Base-by-base conservation (phyloP, 441 rosid genomes). In the Corymbia calophylla region DNA sequence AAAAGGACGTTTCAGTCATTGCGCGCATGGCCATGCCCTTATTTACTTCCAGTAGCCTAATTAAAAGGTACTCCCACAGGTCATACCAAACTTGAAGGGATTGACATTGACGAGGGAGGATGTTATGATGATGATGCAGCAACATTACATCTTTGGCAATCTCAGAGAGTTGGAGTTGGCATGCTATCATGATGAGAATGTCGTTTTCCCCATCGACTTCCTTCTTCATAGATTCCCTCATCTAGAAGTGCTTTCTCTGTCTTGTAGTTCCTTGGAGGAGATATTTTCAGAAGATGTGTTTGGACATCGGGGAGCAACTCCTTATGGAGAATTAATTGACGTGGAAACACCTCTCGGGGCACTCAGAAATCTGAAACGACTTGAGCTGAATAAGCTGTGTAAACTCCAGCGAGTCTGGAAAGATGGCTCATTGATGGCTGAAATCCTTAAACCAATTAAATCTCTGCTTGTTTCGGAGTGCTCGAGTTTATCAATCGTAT, bases 391-490 rank as follows among this genome's bases (percentile, higher is more conserved):
- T 9, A 27, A 58, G n/a, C 15, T 58, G 27, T 58, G 64, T 27
- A 58, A 58, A 0, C n/a, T 25, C 0, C 25, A n/a, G 15, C n/a
- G 1, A 58, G n/a, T 58, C 5, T 58, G 64, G 64, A 58, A 58
- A 58, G 64, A 27, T 58, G 64, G 64, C n/a, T 58, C 64, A n/a
- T 58, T 58, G 3, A 58, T 58, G n/a, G 64, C 5, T 58, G 1
- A 58, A 58, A 58, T 58, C n/a, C 64, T 58, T 3, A 58, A 58
- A 25, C 64, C 25, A 5, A 58, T 58, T 58, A 12, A 58, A 58
- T 5, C 4, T 27, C 0, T 60, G 0, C 11, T 27, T 7, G 3
- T 60, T 60, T 5, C 7, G n/a, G 6, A 27, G 64, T 58, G 64
- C n/a, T 15, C n/a, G 5, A 5, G 64, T 58, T 58, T 58, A 25